Conservation (phyloP, 352 stramenopile genomes). For the Aphanomyces euteiches region DNA sequence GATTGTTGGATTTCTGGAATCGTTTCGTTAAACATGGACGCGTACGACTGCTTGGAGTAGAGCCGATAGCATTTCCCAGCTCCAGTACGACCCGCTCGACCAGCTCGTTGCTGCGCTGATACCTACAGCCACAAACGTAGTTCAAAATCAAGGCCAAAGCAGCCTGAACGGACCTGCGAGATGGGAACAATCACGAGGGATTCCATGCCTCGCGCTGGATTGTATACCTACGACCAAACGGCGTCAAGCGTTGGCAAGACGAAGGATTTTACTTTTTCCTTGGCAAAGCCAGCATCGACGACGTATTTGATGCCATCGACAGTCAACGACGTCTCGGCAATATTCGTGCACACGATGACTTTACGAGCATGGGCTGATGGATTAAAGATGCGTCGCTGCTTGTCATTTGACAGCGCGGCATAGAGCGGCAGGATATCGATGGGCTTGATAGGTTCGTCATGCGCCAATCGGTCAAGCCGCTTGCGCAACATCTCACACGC, state of each 20-base stretch:
- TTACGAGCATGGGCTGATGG: conserved; percentile 64
- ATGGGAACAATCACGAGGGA: conserved; percentile 92
- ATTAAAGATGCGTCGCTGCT: conserved; percentile 94
- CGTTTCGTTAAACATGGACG: conserved; percentile 94
- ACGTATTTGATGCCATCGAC: conserved; percentile 93
- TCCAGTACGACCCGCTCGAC: conserved; percentile 93
- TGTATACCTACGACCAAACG: conserved; percentile 52
- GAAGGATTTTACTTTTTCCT: conserved; percentile 82
- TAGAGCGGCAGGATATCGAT: conserved; percentile 91
- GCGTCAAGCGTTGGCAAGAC: not conserved
- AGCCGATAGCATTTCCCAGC: conserved; percentile 98
- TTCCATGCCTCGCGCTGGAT: conserved; percentile 69
- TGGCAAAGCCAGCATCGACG: conserved; percentile 74
- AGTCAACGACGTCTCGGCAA: conserved; percentile 97
- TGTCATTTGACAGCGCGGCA: conserved; percentile 88
- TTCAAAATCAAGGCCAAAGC: conserved; percentile 32
- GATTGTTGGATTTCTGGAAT: conserved; percentile 98
- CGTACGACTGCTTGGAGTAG: conserved; percentile 97
- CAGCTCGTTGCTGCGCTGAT: conserved; percentile 92
- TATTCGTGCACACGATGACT: conserved; percentile 89
- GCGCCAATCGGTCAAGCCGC: conserved; percentile 42
- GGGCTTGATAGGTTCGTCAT: conserved; percentile 45
- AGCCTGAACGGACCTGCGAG: conserved; percentile 64
- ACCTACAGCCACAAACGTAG: conserved; percentile 31
- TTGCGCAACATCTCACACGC: conserved; percentile 80